Conservation (phyloP, 768 basidiomycete species). For the Galerina sulciceps region DNA sequence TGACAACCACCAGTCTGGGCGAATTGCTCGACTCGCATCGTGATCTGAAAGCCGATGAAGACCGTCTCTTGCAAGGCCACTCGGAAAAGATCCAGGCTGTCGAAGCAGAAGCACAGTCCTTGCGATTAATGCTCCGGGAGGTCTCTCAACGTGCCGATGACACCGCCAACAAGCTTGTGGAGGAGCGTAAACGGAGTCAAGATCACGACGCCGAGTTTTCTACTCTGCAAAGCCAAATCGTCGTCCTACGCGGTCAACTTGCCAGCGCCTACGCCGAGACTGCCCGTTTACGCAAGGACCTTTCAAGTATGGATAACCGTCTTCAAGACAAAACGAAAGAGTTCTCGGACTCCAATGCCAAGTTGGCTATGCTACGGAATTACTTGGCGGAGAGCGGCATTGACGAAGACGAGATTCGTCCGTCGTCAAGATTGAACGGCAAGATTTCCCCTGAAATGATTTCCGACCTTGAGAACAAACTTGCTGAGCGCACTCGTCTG, state of each 20-base stretch:
- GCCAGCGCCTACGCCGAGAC: conserved; percentile 69
- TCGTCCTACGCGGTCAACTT: conserved; percentile 74
- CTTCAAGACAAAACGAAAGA: conserved; percentile 68
- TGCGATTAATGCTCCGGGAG: conserved; percentile 84
- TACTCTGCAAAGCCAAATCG: conserved; percentile 71
- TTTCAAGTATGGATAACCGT: conserved; percentile 66
- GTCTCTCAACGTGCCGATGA: conserved; percentile 73
- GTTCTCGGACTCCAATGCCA: conserved; percentile 70
- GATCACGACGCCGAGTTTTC: conserved; percentile 70
- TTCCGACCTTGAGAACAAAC: conserved; percentile 76
- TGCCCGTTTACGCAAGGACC: conserved; percentile 71
- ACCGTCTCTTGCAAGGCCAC: conserved; percentile 73
- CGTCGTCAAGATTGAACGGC: conserved; percentile 44
- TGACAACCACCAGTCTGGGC: conserved; percentile 86
- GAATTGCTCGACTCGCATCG: conserved; percentile 88
- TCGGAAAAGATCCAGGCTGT: conserved; percentile 82
- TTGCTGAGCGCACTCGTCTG: conserved; percentile 72
- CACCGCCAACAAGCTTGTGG: conserved; percentile 61
- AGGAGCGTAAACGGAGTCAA: conserved; percentile 68
- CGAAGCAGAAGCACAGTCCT: conserved; percentile 74
- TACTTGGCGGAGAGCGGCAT: conserved; percentile 91
- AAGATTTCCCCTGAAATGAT: conserved; percentile 48
- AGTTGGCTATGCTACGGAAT: conserved; percentile 79
- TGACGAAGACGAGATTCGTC: conserved; percentile 67
- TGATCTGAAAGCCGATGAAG: conserved; percentile 84